A percentile compares a stretch with the other conserved stretches of the same genome.
Conservation (phyloP, 768 basidiomycete species). For the Suillus variegatus region DNA sequence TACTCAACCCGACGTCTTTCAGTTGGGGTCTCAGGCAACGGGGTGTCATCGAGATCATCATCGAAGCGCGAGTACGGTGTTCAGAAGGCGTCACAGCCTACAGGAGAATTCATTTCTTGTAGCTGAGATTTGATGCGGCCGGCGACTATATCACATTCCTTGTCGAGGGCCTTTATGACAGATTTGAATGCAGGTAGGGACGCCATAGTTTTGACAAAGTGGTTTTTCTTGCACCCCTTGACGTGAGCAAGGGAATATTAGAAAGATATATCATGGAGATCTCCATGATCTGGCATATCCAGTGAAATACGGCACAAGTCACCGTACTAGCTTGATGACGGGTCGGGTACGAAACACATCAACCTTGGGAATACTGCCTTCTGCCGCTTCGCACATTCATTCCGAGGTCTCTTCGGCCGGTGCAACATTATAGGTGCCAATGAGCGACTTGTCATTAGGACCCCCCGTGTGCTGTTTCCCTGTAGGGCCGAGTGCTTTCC, state of each 20-base stretch:
- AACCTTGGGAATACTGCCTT: conserved; percentile 23
- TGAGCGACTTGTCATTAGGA: conserved; percentile 35
- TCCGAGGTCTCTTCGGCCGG: conserved; percentile 21
- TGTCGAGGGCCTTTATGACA: conserved; percentile 22
- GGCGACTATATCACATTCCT: conserved; percentile 25
- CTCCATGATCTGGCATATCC: conserved; percentile 43
- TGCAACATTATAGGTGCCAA: conserved; percentile 24
- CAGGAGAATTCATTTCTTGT: conserved; percentile 2
- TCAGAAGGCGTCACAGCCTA: neutral
- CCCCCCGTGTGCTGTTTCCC: neutral
- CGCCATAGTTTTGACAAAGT: conserved; percentile 19
- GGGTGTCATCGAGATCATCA: conserved; percentile 18
- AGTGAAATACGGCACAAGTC: conserved; percentile 45
- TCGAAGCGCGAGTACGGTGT: neutral
- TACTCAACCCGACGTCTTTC: conserved; percentile 40
- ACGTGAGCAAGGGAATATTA: neutral
- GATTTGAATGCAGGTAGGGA: conserved; percentile 23
- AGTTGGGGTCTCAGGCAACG: conserved; percentile 43
- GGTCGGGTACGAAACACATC: conserved; percentile 16
- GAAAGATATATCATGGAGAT: conserved; percentile 21
- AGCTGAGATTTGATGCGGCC: conserved; percentile 22
- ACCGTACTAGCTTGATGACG: conserved; percentile 24
- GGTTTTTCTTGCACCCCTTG: conserved; percentile 22
- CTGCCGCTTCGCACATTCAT: conserved; percentile 36
- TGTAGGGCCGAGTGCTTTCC: conserved; percentile 15